A percentile compares a stretch with the other conserved stretches of the same genome.
These are phyloP conservation scores for Sugiyamaella grinbergsii DNA, from an alignment of 1,139 yeast genomes.

Conservation along the genomic window DNA sequence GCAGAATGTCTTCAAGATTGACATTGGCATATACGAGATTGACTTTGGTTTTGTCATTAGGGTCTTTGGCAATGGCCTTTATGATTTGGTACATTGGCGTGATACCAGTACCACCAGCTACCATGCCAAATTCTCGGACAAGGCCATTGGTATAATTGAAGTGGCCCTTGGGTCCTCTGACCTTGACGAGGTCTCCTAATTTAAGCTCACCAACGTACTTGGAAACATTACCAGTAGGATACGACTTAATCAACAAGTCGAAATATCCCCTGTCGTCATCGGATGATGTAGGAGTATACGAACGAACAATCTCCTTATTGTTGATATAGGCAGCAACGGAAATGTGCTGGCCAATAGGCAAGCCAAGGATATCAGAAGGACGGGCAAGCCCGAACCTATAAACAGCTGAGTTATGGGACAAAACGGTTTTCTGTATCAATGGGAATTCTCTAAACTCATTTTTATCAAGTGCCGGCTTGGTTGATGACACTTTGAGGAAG, in stretches of 20 bases:
- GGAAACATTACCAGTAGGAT: slow-evolving; percentile 88
- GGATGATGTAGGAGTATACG: slow-evolving; percentile 91
- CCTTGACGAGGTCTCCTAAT: slow-evolving; percentile 68
- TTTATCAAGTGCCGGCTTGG: slow-evolving; percentile 58
- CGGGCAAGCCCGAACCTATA: slow-evolving; percentile 85
- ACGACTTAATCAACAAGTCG: slow-evolving; percentile 88
- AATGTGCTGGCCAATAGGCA: slow-evolving; percentile 95
- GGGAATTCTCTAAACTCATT: slow-evolving; percentile 80
- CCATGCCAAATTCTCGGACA: slow-evolving; percentile 75
- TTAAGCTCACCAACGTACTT: slow-evolving; percentile 68
- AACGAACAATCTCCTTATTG: slow-evolving; percentile 84
- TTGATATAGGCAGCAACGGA: slow-evolving; percentile 59
- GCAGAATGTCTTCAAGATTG: slow-evolving; percentile 72
- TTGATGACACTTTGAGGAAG: slow-evolving; percentile 25
- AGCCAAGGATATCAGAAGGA: slow-evolving; percentile 72
- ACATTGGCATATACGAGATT: slow-evolving; percentile 77
- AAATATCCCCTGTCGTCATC: slow-evolving; percentile 81
- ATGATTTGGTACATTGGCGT: slow-evolving; percentile 93
- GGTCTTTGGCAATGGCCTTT: slow-evolving; percentile 73
- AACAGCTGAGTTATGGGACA: slow-evolving; percentile 81
- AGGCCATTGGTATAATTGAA: slow-evolving; percentile 84
- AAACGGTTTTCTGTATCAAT: slow-evolving; percentile 71
- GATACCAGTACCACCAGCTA: slow-evolving; percentile 96
- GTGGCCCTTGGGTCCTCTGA: slow-evolving; percentile 93
- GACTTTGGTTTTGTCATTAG: slow-evolving; percentile 75